These are phyloP conservation scores for Actinidia chinensis DNA, from an alignment of 179 eudicot species.

Conservation along the genomic window DNA sequence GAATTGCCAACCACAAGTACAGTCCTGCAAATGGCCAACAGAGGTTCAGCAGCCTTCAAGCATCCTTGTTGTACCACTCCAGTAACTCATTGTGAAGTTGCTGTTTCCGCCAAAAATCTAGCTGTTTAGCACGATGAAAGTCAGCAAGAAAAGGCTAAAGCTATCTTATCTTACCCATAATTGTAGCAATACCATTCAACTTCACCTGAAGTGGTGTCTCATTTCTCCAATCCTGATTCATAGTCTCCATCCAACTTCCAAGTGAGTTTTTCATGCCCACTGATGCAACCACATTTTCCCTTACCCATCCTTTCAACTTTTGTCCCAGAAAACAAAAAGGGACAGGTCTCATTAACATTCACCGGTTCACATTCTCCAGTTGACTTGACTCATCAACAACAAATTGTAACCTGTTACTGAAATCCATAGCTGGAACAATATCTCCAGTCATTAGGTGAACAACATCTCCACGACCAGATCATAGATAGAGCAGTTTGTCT, in stretches of 20 bases:
- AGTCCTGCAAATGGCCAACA: too few relatives aligned
- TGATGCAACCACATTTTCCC: constrained; percentile 67
- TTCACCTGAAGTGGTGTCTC: too few relatives aligned
- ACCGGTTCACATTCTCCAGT: constrained; percentile 88
- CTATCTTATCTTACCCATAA: too few relatives aligned
- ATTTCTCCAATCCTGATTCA: too few relatives aligned
- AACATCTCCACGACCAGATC: constrained; percentile 80
- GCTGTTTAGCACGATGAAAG: too few relatives aligned
- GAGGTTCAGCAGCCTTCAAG: too few relatives aligned
- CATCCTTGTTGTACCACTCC: too few relatives aligned
- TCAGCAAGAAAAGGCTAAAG: too few relatives aligned
- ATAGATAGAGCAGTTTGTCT: constrained; percentile 64
- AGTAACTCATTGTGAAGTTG: too few relatives aligned
- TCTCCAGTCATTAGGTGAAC: constrained; percentile 72
- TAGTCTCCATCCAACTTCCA: constrained; percentile 77
- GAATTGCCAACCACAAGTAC: too few relatives aligned
- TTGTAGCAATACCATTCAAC: too few relatives aligned
- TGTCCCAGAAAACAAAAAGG: constrained; percentile 83
- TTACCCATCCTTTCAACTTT: constrained; percentile 77
- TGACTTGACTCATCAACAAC: constrained; percentile 76
- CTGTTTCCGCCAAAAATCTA: too few relatives aligned
- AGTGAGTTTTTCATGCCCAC: constrained; percentile 92
- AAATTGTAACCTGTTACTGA: constrained; percentile 59
- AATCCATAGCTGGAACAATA: constrained; percentile 84
- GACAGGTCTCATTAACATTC: constrained; percentile 36